Percentiles rank a stretch among this genome's conserved stretches.
Conservation (phyloP, 257 asterid species). For the Haberlea rhodopensis region DNA sequence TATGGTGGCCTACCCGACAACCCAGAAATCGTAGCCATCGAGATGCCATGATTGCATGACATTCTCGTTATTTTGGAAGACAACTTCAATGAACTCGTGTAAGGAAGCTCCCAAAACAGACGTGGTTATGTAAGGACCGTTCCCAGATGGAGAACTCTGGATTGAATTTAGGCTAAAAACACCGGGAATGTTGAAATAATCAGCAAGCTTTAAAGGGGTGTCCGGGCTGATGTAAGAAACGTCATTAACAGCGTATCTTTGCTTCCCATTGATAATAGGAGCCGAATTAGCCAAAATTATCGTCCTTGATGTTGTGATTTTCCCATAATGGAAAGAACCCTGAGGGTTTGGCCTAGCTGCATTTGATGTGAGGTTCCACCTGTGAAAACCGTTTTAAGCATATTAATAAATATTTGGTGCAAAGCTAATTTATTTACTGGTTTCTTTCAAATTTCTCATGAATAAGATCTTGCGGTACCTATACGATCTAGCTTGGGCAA, state of each 20-base stretch:
- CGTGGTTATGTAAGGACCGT: constrained; percentile 44
- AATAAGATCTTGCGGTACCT: constrained; percentile 42
- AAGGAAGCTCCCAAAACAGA: constrained; percentile 65
- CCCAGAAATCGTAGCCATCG: constrained; percentile 98
- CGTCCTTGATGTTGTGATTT: constrained; percentile 52
- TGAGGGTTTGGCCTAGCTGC: constrained; percentile 99
- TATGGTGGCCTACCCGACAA: constrained; percentile 58
- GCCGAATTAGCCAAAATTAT: constrained; percentile 72
- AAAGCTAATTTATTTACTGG: neutral
- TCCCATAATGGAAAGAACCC: constrained; percentile 91
- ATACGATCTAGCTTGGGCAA: constrained; percentile 78
- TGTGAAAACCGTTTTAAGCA: constrained; percentile 12
- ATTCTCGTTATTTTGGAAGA: constrained; percentile 71
- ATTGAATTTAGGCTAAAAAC: constrained; percentile 66
- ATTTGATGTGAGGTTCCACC: constrained; percentile 94
- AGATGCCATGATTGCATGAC: constrained; percentile 83
- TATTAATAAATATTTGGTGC: neutral
- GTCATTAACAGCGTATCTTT: constrained; percentile 75
- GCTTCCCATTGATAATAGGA: constrained; percentile 64
- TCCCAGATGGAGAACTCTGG: constrained; percentile 56
- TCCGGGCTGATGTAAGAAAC: constrained; percentile 64
- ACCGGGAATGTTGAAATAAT: constrained; percentile 78
- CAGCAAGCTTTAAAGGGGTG: constrained; percentile 96
- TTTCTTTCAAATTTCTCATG: neutral
- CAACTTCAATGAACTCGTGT: constrained; percentile 79